Base-by-base conservation (phyloP, 306 rosid genomes). In the Vigna angularis region DNA sequence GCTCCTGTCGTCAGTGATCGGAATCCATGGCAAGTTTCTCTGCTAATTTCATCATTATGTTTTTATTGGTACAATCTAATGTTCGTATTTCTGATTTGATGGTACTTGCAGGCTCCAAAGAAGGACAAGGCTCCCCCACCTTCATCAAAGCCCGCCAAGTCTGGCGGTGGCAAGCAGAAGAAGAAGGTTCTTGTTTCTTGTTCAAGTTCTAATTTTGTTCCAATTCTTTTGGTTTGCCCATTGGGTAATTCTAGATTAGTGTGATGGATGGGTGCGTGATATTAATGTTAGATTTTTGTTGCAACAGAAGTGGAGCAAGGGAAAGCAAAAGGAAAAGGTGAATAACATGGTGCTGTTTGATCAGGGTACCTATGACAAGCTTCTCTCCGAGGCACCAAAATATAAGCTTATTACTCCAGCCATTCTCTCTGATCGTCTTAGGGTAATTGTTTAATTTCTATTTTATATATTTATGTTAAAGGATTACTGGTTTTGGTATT, bases 301-400 rank as follows among this genome's bases (percentile, higher is more conserved):
- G 30, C 50, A 59, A 70, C 87, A 89, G 96, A 91, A 91, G 83
- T 91, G 93, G 91, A 87, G 93, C 84, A 91, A 91, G 84, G 96
- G 96, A 48, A 91, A 91, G 90, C 93, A 91, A 3, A 91, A 91
- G 93, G 96, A 91, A 74, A 91, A 91, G 93, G 96, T 89, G 50
- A 91, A 91, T 64, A 91, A 91, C 87, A 85, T 84, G 93, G 96
- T 91, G 50, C 83, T 91, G 13, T 89, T 91, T 9, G 93, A 91
- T 53, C 90, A 87, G 79, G 93, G 28, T 24, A 84, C 90, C 17
- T 89, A 86, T 75, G 91, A 91, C 75, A 89, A 91, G 84, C 90
- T 91, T 1, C 88, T 89, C 15, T 34, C 91, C 0, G 96, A 91
- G 73, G 93, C 93, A 2, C 96, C 96, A 58, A 91, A 89, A 69